phyloP scores from a whole-genome alignment of 2,329 filamentous ascomycete genomes.

The Ophiocordyceps camponoti-leonardi region DNA sequence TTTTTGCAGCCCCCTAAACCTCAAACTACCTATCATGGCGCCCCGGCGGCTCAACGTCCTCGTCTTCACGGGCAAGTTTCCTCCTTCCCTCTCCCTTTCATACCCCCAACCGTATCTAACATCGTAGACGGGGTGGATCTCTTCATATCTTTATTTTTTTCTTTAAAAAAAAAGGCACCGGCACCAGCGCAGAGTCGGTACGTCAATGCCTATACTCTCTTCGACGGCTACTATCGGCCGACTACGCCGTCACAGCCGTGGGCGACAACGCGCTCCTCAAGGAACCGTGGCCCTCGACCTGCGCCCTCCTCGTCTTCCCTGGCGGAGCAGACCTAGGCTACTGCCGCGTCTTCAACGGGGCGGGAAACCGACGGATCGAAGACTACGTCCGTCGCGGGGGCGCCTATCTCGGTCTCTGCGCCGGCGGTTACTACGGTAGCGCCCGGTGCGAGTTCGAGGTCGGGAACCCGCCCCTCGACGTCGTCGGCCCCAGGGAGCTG shows the following conservation, averaged over 20 bases:
- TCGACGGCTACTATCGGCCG: constrained; percentile 67
- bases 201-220: constrained; percentile 78
- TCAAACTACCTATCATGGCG: constrained; percentile 29
- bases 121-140: neutral
- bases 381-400: constrained; percentile 79
- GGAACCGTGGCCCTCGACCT: constrained; percentile 80
- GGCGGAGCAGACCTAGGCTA: constrained; percentile 91
- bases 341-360: constrained; percentile 71
- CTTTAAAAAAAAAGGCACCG: constrained; percentile 53
- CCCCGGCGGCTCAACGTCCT: constrained; percentile 70
- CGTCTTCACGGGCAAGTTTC: constrained; percentile 72
- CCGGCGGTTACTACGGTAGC: constrained; percentile 82
- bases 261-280: constrained; percentile 64
- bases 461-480: constrained; percentile 59
- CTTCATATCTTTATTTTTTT: no score
- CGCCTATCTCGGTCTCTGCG: constrained; percentile 78
- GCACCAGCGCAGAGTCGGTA: constrained; percentile 75
- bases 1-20: neutral
- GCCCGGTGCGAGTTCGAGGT: constrained; percentile 81
- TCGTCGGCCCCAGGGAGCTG: constrained; percentile 70
- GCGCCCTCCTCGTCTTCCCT: constrained; percentile 78
- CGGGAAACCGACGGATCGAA: constrained; percentile 68
- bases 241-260: constrained; percentile 84
- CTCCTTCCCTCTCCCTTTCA: constrained; percentile 2
- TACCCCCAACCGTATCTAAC: neutral